Evolutionary conservation across 352 stramenopile species (phyloP), one percentile per base, ranked within the genome.

Genomic region (Sclerospora graminicola): DNA sequence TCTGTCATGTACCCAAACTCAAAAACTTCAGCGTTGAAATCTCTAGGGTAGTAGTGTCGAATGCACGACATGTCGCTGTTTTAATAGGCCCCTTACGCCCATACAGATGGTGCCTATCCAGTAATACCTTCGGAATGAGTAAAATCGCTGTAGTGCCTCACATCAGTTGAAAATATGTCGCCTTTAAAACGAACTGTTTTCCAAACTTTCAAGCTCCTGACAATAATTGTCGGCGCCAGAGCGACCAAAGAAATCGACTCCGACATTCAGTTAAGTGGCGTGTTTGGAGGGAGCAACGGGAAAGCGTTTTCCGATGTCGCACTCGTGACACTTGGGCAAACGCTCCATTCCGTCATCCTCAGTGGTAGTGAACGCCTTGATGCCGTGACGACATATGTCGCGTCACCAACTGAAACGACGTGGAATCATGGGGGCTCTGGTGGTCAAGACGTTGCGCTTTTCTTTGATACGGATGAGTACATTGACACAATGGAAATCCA

Each of bases 401-500:
- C 44, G 14, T 45, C 21, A 4, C 51, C 45, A 6, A 10, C 11
- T 26, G 32, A 45, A 11, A 16, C n/a, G 16, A 59, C 34, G 20
- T 57, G 43, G 41, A 26, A 36, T 31, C 50, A 64, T 16, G 55
- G 50, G 9, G 55, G 55, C 0, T 49, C 20, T 1, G 41, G 41
- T 11, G 45, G 55, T 9, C 35, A 26, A 5, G 51, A 50, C 11
- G 7, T 29, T 5, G 26, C 24, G 1, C 33, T 64, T 9, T 20
- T 24, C 7, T 50, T 60, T 8, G 35, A 30, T 2, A 13, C 6
- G 0, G 41, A 20, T 2, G 55, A 64, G 19, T 60, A 57, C 29
- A 35, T 64, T 11, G 16, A 47, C n/a, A 37, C 35, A 16, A 53
- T 64, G 45, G 50, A 60, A 32, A 48, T 64, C 18, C 49, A 59